Conservation (phyloP, 495 filamentous ascomycete genomes). For the Trichoderma parareesei region DNA sequence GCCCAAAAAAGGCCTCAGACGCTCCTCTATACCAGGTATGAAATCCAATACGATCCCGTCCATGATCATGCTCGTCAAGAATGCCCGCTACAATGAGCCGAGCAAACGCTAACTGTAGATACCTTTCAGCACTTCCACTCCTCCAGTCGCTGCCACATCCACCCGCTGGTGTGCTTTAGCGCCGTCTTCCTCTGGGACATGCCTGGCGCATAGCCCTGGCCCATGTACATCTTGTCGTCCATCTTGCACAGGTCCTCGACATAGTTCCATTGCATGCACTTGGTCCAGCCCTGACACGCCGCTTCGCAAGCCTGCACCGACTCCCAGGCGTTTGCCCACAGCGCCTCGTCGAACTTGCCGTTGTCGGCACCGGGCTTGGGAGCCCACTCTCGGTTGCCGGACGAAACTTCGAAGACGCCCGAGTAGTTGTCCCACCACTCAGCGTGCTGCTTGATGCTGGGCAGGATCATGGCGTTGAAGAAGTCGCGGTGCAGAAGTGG, state of each 20-base stretch:
- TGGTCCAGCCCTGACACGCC: not conserved
- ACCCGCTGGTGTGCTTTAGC: not conserved
- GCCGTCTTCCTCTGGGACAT: not conserved
- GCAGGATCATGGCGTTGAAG: conserved; percentile 4
- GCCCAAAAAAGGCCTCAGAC: no score
- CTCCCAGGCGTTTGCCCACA: not conserved
- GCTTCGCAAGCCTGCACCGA: conserved; percentile 1
- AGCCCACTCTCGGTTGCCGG: not conserved
- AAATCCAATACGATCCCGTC: no score
- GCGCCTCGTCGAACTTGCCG: not conserved
- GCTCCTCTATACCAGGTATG: no score
- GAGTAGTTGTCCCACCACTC: conserved; percentile 9
- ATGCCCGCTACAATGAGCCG: not conserved
- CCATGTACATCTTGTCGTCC: conserved; percentile 1
- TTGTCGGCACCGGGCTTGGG: not conserved
- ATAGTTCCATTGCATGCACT: conserved; percentile 4
- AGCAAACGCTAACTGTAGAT: no score
- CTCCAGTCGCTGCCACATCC: not conserved
- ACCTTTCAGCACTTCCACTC: not conserved
- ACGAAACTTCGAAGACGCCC: not conserved
- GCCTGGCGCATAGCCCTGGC: not conserved
- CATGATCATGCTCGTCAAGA: not conserved
- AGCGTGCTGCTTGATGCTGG: conserved; percentile 1
- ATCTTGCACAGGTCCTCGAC: conserved; percentile 6
- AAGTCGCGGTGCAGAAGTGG: conserved; percentile 4